These are phyloP conservation scores for Peltaster fructicola DNA, from an alignment of 2,329 filamentous ascomycete species.

Conservation along the genomic window DNA sequence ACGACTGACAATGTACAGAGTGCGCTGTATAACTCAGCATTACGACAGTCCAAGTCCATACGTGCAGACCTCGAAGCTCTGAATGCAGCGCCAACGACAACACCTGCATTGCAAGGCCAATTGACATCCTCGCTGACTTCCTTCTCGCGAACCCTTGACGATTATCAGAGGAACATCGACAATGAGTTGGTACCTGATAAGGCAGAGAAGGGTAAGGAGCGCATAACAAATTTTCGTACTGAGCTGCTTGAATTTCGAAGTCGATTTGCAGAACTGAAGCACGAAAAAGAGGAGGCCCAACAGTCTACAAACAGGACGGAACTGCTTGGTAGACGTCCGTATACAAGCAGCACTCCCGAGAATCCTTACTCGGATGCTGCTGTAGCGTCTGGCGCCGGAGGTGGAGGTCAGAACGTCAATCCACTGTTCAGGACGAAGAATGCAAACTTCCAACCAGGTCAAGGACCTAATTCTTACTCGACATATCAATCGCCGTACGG, in stretches of 20 bases:
- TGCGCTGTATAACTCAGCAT: conserved; percentile 66
- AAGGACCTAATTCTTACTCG: conserved; percentile 23
- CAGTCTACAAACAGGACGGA: conserved; percentile 44
- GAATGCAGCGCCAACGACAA: conserved; percentile 34
- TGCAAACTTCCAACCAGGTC: conserved; percentile 17
- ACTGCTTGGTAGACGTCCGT: conserved; percentile 69
- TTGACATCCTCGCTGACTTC: conserved; percentile 63
- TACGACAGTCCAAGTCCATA: conserved; percentile 69
- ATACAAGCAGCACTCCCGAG: conserved; percentile 58
- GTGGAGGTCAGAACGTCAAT: conserved; percentile 16
- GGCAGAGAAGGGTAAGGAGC: conserved; percentile 74
- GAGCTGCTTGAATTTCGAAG: conserved; percentile 67
- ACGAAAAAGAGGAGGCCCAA: conserved; percentile 49
- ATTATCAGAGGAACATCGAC: conserved; percentile 70
- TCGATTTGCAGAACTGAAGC: conserved; percentile 61
- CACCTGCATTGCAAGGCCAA: conserved; percentile 37
- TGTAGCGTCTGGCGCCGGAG: conserved; percentile 13
- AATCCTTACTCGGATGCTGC: conserved; percentile 66
- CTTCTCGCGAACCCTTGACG: conserved; percentile 78
- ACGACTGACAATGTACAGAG: conserved; percentile 41
- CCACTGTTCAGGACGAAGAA: conserved; percentile 20
- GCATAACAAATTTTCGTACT: conserved; percentile 66
- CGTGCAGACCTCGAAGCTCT: conserved; percentile 52
- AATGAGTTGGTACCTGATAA: conserved; percentile 83
- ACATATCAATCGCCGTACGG: conserved; percentile 20